These are phyloP conservation scores for Microdochium trichocladiopsis DNA, from an alignment of 2,329 filamentous ascomycete genomes.

Conservation along the genomic window DNA sequence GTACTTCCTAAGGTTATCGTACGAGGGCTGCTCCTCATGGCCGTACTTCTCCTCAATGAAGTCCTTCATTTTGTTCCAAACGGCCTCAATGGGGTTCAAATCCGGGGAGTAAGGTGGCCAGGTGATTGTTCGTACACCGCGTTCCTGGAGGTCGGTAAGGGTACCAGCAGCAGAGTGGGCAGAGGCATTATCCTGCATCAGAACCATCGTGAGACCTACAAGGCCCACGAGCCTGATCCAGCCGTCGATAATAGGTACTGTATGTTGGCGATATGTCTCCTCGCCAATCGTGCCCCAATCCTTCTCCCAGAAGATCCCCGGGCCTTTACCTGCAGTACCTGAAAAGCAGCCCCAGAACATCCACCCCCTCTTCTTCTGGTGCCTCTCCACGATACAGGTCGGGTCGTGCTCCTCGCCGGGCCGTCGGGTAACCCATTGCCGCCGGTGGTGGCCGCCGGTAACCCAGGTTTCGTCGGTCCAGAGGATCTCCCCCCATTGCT, in stretches of 20 bases:
- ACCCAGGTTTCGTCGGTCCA: conserved; percentile 13
- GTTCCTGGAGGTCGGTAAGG: background rate
- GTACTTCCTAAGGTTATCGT: background rate
- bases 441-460: conserved; percentile 5
- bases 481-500: conserved; percentile 8
- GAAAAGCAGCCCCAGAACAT: conserved; percentile 22
- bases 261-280: conserved; percentile 11
- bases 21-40: background rate
- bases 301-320: conserved; percentile 21
- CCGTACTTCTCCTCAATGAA: conserved; percentile 2
- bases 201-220: background rate
- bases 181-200: background rate
- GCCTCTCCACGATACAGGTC: conserved; percentile 11
- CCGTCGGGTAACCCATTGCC: conserved; percentile 8
- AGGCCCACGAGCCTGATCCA: conserved; percentile 1
- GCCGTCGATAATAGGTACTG: conserved; percentile 7
- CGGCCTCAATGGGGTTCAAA: conserved; percentile 6
- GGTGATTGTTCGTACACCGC: background rate
- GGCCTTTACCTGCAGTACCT: conserved; percentile 13
- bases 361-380: conserved; percentile 13
- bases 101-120: conserved; percentile 6
- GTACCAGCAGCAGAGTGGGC: background rate
- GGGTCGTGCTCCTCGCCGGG: conserved; percentile 11
- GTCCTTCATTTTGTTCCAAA: conserved; percentile 6
- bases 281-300: conserved; percentile 18